Base-by-base conservation (phyloP, 805 yeast genomes). In the Candida verbasci region DNA sequence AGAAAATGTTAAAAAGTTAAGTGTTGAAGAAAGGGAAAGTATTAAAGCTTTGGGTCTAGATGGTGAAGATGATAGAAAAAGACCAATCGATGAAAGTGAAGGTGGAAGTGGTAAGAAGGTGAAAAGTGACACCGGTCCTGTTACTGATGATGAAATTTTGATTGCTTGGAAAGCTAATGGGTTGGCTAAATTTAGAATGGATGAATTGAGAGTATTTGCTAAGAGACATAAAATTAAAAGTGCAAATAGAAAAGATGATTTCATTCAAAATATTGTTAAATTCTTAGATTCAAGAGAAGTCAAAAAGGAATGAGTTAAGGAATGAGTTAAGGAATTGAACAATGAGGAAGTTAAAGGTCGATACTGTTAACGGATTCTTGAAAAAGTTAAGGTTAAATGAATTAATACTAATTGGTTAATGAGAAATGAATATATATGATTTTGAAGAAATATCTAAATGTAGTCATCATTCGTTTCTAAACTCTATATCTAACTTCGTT, bases 161-260 rank as follows among this genome's bases (percentile, higher is more conserved):
- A 50, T 56, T 10, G 70, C 72, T 3, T 72, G 74, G 72, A 63
- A 62, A 38, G 40, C 56, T 23, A 49, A 60, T 28, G 37, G 47
- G 3, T 56, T 72, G 54, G 36, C 40, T 6, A 42, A 49, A 16
- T 71, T 68, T 39, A 67, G 65, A n/a, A 64, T 64, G 25, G 58
- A 58, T 3, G 76, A 74, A 42, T 50, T 75, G 23, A 60, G 55
- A 40, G 52, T 46, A n/a, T 74, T 65, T 41, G 60, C 64, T 33
- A 49, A 46, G 15, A 50, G 58, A 17, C 62, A 69, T 42, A 56
- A 48, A 10, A 68, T 70, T 14, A 57, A 53, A 20, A 39, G 45
- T 18, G 77, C 67, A 0, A 46, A 58, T 1, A 65, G 56, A 32
- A 75, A 73, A 46, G 58, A 46, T 11, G 78, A 63, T 22, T 50